Evolutionary conservation across 306 rosid species (phyloP).

Genomic region (Crataegus laevigata): DNA sequence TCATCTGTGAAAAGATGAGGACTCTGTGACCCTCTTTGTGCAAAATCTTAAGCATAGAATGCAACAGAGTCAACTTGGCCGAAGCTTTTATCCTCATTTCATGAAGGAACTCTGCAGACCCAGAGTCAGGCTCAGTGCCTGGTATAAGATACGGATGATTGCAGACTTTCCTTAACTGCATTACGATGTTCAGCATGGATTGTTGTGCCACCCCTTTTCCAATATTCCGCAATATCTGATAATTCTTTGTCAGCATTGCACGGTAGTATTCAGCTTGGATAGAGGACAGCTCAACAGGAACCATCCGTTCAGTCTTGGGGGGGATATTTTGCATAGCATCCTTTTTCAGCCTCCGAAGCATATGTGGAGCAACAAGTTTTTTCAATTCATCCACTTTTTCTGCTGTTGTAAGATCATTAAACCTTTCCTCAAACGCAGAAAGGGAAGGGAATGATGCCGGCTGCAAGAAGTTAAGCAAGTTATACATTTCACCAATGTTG

Average conservation of each 20-base stretch:
- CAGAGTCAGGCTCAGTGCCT: conserved; percentile 97
- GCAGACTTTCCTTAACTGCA: conserved; percentile 98
- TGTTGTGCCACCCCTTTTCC: conserved; percentile 97
- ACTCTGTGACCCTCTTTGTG: conserved; percentile 86
- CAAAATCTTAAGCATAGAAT: conserved; percentile 88
- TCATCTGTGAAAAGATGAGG: conserved; percentile 97
- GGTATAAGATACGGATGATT: conserved; percentile 99
- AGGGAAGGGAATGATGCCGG: conserved; percentile 97
- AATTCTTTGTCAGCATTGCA: conserved; percentile 98
- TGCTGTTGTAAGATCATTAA: conserved; percentile 89
- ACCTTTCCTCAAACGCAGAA: conserved; percentile 84
- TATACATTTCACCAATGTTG: conserved; percentile 98
- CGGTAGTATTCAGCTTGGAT: conserved; percentile 99
- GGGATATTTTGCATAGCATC: conserved; percentile 99
- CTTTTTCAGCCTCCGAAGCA: conserved; percentile 98
- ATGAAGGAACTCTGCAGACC: conserved; percentile 88
- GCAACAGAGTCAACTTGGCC: conserved; percentile 89
- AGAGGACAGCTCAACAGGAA: conserved; percentile 97
- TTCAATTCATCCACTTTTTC: conserved; percentile 96
- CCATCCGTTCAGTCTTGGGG: conserved; percentile 99
- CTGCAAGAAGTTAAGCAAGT: conserved; percentile 96
- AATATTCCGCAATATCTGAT: conserved; percentile 84
- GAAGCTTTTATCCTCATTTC: conserved; percentile 99
- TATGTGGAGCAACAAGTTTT: conserved; percentile 98
- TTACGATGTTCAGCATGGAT: conserved; percentile 95